Evolutionary conservation across 169 alveolate species (phyloP).

Genomic region (Cryptosporidium andersoni): DNA sequence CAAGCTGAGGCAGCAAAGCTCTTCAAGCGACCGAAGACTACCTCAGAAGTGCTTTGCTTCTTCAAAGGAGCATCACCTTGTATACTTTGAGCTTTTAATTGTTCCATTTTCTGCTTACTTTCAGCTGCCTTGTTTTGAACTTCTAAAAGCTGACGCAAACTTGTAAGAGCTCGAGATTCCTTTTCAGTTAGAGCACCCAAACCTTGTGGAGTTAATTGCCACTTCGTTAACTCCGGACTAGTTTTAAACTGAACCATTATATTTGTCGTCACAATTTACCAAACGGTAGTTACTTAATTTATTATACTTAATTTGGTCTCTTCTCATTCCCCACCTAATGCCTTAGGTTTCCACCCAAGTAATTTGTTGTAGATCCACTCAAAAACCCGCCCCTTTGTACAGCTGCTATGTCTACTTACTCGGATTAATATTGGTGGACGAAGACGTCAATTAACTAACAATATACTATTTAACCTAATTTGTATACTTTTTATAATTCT

Average conservation of each 20-base stretch:
- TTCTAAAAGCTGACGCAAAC: slow-evolving; percentile 45
- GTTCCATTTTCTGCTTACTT: slow-evolving; percentile 40
- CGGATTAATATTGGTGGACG: too few relatives aligned
- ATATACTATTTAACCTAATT: too few relatives aligned
- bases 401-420: too few relatives aligned
- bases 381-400: too few relatives aligned
- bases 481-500: too few relatives aligned
- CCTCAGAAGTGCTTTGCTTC: slow-evolving; percentile 66
- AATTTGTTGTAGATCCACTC: too few relatives aligned
- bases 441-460: too few relatives aligned
- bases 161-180: slow-evolving; percentile 42
- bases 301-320: too few relatives aligned
- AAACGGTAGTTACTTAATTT: too few relatives aligned
- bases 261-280: background rate
- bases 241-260: slow-evolving; percentile 47
- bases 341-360: too few relatives aligned
- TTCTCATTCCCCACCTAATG: too few relatives aligned
- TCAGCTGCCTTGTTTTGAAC: slow-evolving; percentile 69
- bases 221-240: slow-evolving; percentile 40
- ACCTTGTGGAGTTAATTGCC: slow-evolving; percentile 64
- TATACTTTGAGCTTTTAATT: slow-evolving; percentile 35
- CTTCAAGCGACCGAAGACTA: slow-evolving; percentile 38
- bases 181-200: slow-evolving; percentile 65
- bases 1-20: slow-evolving; percentile 66
- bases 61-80: slow-evolving; percentile 9